Base-by-base conservation (phyloP, 2,329 filamentous ascomycete genomes). In the Fusarium sp. region DNA sequence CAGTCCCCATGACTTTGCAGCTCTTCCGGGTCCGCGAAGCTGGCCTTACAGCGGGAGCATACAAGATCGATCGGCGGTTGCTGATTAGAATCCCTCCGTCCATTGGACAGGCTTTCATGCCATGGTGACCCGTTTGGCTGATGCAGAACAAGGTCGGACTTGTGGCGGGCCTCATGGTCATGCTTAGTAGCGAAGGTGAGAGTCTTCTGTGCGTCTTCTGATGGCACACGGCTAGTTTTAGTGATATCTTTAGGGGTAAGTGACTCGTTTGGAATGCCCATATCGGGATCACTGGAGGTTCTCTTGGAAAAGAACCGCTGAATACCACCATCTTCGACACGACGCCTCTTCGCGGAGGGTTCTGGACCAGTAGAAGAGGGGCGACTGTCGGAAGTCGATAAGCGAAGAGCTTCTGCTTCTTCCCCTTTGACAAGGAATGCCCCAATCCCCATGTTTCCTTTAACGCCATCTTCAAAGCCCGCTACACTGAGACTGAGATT, bases 391-490 rank as follows among this genome's bases (percentile, higher is more conserved):
- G 71, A 53, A 25, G 62, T 65, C n/a, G 57, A 55, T 14, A 65
- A 66, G 40, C 72, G 71, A 45, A 75, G 55, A 19, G 74, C 65
- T 14, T 86, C 85, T 62, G 87, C 87, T 75, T 90, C 88, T 35
- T 91, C 88, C 35, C 89, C 90, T 80, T 90, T 90, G 25, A 97
- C 82, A n/a, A 99, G 83, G 75, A 97, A 98, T 1, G 87, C 85
- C 44, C 91, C 90, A 70, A 99, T 98, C 33, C 91, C 92, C 83
- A 90, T 90, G 75, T 97, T 98, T 7, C 92, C 91, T 40, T 85
- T 88, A 59, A 95, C 82, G 3, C 93, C 92, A 68, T 97, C 94
- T 77, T 98, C 94, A 68, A 98, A 97, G 0, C 93, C 94, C n/a
- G 89, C 90, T 23, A 98, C 93, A 67, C 91, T 94, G 45, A 98